Conservation (phyloP, 495 filamentous ascomycete species). For the Oleoguttula mirabilis region DNA sequence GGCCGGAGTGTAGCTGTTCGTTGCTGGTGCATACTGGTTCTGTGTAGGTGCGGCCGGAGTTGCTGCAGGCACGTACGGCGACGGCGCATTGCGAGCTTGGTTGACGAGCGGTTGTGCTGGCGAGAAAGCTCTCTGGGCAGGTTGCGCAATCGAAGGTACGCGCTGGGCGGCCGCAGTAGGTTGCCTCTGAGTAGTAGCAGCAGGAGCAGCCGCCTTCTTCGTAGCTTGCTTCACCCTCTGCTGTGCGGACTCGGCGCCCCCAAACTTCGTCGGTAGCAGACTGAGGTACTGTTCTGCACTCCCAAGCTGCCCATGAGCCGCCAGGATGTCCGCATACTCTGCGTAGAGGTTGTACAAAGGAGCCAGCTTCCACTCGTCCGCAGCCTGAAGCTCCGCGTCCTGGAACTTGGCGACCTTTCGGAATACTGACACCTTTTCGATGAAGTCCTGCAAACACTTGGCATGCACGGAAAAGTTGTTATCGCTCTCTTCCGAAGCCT, state of each 20-base stretch:
- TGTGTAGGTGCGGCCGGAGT: background rate
- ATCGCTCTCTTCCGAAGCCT: conserved; percentile 37
- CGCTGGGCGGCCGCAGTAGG: conserved; percentile 20
- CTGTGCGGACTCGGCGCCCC: conserved; percentile 76
- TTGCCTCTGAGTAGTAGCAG: conserved; percentile 18
- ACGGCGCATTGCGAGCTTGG: conserved; percentile 13
- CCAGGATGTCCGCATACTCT: conserved; percentile 92
- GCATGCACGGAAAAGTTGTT: conserved; percentile 85
- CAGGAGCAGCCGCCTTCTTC: conserved; percentile 44
- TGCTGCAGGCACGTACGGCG: conserved; percentile 23
- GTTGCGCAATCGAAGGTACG: conserved; percentile 8
- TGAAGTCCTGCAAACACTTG: conserved; percentile 74
- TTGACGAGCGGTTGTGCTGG: conserved; percentile 16
- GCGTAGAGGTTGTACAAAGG: conserved; percentile 87
- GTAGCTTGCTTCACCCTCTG: conserved; percentile 79
- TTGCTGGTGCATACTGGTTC: conserved; percentile 13
- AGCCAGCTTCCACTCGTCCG: conserved; percentile 78
- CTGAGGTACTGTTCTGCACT: conserved; percentile 85
- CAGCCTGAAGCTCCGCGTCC: conserved; percentile 57
- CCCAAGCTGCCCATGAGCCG: conserved; percentile 74
- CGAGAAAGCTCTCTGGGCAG: conserved; percentile 1
- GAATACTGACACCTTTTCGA: conserved; percentile 98
- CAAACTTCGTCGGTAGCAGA: conserved; percentile 73
- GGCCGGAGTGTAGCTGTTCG: conserved; percentile 41
- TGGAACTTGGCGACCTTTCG: conserved; percentile 84